A percentile compares a stretch with the other conserved stretches of the same genome.
Conservation (phyloP, 805 yeast species). For the Saccharomycopsis fodiens region DNA sequence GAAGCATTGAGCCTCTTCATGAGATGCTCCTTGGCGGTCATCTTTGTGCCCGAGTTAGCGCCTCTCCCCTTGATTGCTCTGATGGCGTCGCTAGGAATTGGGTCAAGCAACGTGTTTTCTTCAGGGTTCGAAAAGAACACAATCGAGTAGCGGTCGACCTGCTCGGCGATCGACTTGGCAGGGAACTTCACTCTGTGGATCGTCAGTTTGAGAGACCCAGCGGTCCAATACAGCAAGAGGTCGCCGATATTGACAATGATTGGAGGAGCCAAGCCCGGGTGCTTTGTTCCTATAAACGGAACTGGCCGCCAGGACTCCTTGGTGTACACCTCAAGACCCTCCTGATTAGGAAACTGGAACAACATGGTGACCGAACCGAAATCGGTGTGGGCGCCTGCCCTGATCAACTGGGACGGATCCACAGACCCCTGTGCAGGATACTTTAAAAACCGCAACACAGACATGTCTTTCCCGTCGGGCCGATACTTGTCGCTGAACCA, state of each 20-base stretch:
- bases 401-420: conserved; percentile 45
- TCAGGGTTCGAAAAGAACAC: neutral
- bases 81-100: neutral
- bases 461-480: conserved; percentile 45
- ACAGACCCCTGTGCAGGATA: conserved; percentile 53
- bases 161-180: neutral
- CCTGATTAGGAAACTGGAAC: conserved; percentile 63
- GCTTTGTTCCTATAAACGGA: conserved; percentile 43
- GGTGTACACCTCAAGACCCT: conserved; percentile 56
- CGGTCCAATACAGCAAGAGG: neutral
- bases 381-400: conserved; percentile 87
- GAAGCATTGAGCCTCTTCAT: neutral
- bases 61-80: neutral
- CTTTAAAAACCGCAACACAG: conserved; percentile 62
- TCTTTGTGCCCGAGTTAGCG: neutral
- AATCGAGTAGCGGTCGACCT: neutral
- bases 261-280: conserved; percentile 23
- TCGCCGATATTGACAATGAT: neutral
- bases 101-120: neutral
- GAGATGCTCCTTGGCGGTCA: neutral
- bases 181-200: neutral
- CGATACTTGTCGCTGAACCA: conserved; percentile 62
- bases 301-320: conserved; percentile 54
- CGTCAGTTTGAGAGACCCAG: neutral
- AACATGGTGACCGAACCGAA: conserved; percentile 70